Percentiles rank a stretch among this genome's conserved stretches.
phyloP scores from a whole-genome alignment of 2,329 filamentous ascomycete genomes.

The Xylaria sp. region DNA sequence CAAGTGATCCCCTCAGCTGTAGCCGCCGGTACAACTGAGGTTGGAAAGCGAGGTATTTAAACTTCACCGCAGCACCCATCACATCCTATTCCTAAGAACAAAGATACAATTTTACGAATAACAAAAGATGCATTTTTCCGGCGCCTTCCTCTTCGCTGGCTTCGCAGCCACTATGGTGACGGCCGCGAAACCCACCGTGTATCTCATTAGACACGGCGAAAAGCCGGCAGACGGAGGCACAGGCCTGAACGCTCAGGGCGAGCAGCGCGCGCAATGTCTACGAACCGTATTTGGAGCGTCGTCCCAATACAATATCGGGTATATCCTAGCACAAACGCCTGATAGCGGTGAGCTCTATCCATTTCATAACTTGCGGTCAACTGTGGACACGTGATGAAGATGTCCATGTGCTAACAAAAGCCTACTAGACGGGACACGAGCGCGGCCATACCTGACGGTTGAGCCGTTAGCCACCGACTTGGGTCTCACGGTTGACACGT shows the following conservation, averaged over 20 bases:
- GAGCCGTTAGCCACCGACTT: constrained; percentile 65
- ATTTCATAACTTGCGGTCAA: background rate
- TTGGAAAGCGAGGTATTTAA: background rate
- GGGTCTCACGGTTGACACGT: constrained; percentile 63
- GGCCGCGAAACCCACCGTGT: constrained; percentile 59
- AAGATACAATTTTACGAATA: background rate
- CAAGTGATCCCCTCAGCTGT: background rate
- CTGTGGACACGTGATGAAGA: background rate
- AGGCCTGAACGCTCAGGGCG: constrained; percentile 62
- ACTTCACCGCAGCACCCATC: no score
- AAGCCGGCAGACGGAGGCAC: constrained; percentile 61
- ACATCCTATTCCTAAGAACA: no score
- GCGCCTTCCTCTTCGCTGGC: constrained; percentile 18
- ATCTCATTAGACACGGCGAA: constrained; percentile 72
- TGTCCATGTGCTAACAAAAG: background rate
- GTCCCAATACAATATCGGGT: constrained; percentile 64
- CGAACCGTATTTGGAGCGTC: constrained; percentile 62
- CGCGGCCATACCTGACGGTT: constrained; percentile 67
- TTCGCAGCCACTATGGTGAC: constrained; percentile 24
- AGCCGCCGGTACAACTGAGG: background rate
- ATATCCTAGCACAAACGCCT: constrained; percentile 67
- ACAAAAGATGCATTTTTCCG: constrained; percentile 31
- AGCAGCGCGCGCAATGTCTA: constrained; percentile 68
- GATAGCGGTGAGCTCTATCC: constrained; percentile 53
- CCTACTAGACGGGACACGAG: constrained; percentile 58